Conservation (phyloP, 1,284 basidiomycete species). For the Schizophyllum commune region DNA sequence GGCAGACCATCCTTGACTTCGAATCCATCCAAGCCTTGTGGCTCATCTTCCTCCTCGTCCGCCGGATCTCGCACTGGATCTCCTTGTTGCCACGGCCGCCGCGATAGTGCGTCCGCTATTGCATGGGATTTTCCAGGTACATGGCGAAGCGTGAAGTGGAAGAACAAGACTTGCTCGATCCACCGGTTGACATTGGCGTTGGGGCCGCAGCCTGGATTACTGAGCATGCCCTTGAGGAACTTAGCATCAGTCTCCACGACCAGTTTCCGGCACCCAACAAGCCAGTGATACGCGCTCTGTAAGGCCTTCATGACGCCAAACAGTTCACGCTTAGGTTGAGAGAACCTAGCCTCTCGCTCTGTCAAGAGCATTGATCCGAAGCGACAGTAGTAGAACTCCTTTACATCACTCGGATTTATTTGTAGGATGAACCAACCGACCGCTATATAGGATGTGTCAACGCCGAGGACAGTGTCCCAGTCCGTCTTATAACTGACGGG, state of each 20-base stretch:
- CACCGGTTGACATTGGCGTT: constrained; percentile 32
- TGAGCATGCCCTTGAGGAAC: constrained; percentile 32
- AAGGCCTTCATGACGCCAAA: constrained; percentile 24
- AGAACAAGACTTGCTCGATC: constrained; percentile 29
- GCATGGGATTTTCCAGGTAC: constrained; percentile 20
- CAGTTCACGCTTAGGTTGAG: constrained; percentile 27
- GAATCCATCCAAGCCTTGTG: not conserved
- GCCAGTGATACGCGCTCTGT: constrained; percentile 13
- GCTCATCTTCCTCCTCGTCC: constrained; percentile 7
- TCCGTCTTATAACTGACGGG: constrained; percentile 25
- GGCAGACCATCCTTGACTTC: constrained; percentile 3
- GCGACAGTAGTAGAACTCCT: constrained; percentile 16
- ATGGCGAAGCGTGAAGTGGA: constrained; percentile 29
- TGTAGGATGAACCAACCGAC: constrained; percentile 26
- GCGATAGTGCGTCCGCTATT: constrained; percentile 23
- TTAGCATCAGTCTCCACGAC: constrained; percentile 28
- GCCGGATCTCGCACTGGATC: constrained; percentile 9
- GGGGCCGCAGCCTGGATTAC: constrained; percentile 26
- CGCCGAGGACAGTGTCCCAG: constrained; percentile 23
- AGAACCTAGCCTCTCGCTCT: constrained; percentile 22
- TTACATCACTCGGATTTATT: constrained; percentile 11
- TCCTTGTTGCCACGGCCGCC: constrained; percentile 12
- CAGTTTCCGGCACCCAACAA: constrained; percentile 21
- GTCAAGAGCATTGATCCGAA: constrained; percentile 23
- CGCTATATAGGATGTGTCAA: constrained; percentile 26